phyloP scores from a whole-genome alignment of 306 rosid genomes.

The Lathyrus sativus region DNA sequence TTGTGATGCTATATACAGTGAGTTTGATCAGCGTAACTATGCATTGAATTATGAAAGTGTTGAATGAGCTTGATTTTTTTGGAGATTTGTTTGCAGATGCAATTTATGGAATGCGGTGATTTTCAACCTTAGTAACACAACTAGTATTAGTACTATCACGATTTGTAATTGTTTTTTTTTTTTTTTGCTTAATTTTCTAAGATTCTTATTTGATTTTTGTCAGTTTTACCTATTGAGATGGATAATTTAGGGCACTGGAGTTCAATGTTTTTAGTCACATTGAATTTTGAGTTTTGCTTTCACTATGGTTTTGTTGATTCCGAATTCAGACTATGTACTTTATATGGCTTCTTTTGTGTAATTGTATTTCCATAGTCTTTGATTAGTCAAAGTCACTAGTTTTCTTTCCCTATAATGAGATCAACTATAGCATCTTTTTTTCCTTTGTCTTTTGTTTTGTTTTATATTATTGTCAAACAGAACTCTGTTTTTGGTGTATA shows the following conservation, averaged over 20 bases:
- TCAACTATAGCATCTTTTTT: background rate
- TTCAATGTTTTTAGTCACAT: slow-evolving; percentile 2
- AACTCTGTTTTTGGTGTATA: slow-evolving; percentile 15
- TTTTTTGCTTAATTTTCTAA: background rate
- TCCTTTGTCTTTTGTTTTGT: background rate
- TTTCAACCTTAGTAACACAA: background rate
- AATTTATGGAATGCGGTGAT: background rate
- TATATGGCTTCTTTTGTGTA: background rate
- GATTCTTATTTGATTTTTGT: slow-evolving; percentile 15
- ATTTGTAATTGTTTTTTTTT: background rate
- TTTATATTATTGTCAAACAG: background rate
- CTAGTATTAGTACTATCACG: background rate
- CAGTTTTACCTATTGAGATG: background rate
- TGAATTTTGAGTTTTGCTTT: slow-evolving; percentile 8
- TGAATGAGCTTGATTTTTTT: slow-evolving; percentile 6
- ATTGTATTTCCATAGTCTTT: background rate
- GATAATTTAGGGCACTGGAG: background rate
- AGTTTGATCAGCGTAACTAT: background rate
- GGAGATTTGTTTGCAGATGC: slow-evolving; percentile 14
- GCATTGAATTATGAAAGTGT: slow-evolving; percentile 3
- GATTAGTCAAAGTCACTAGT: background rate
- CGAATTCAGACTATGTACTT: background rate
- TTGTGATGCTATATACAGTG: background rate
- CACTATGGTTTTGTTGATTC: background rate
- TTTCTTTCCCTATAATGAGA: background rate